Conservation (phyloP, 495 filamentous ascomycete genomes). For the Delitschia confertaspora region DNA sequence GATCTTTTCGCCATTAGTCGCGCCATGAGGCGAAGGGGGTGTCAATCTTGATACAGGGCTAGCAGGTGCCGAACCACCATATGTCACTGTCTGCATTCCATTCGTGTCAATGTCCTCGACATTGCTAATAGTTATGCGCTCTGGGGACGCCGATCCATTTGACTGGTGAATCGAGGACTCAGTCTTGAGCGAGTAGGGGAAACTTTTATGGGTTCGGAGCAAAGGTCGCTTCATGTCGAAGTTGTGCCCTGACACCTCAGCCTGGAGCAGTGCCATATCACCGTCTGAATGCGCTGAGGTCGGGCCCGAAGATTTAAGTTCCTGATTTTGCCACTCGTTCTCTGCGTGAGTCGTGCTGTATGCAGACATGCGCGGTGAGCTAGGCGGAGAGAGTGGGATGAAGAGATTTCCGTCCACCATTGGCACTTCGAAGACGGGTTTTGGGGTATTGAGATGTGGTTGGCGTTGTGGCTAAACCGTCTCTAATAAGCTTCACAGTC, state of each 20-base stretch:
- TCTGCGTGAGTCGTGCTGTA: slow-evolving; percentile 27
- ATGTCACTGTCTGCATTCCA: slow-evolving; percentile 24
- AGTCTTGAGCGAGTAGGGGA: slow-evolving; percentile 32
- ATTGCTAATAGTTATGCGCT: slow-evolving; percentile 28
- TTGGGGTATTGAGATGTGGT: slow-evolving; percentile 12
- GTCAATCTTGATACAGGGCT: slow-evolving; percentile 34
- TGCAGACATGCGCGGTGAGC: slow-evolving; percentile 29
- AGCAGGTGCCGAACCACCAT: slow-evolving; percentile 33
- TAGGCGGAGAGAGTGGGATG: slow-evolving; percentile 31
- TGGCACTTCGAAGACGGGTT: slow-evolving; percentile 20
- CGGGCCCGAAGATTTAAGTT: slow-evolving; percentile 24
- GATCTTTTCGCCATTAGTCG: slow-evolving; percentile 27
- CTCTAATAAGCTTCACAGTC: slow-evolving; percentile 27
- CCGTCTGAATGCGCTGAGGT: slow-evolving; percentile 22
- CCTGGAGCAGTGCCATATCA: slow-evolving; percentile 29
- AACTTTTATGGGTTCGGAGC: slow-evolving; percentile 35
- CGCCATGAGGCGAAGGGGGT: slow-evolving; percentile 28
- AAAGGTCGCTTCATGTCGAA: slow-evolving; percentile 27
- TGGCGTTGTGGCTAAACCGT: slow-evolving; percentile 21
- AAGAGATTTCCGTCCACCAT: slow-evolving; percentile 33
- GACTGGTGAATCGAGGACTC: slow-evolving; percentile 23
- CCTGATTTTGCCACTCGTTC: slow-evolving; percentile 29
- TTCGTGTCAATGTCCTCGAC: slow-evolving; percentile 23
- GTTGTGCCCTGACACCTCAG: slow-evolving; percentile 22
- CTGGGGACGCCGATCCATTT: slow-evolving; percentile 22